Conservation (phyloP, 345 rosid genomes). For the Aquilaria sinensis region DNA sequence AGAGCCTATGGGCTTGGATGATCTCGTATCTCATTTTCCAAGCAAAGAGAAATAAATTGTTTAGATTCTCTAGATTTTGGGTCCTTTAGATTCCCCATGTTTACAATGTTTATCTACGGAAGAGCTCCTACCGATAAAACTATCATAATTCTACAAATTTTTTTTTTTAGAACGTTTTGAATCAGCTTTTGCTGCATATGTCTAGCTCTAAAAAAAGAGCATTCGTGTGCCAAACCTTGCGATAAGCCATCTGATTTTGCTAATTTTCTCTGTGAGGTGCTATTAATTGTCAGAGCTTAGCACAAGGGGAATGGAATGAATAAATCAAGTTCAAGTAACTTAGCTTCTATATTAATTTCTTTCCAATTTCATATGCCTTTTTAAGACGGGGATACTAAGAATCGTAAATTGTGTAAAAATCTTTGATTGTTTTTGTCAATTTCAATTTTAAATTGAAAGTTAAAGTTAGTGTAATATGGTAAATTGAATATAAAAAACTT, state of each 20-base stretch:
- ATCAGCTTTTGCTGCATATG: constrained; percentile 58
- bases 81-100: constrained; percentile 47
- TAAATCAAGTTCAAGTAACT: constrained; percentile 23
- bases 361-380: no score
- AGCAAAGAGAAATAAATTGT: constrained; percentile 54
- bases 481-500: no score
- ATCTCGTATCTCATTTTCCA: constrained; percentile 48
- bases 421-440: no score
- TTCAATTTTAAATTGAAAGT: no score
- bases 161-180: constrained; percentile 67
- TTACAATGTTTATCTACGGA: not conserved
- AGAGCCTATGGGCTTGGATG: constrained; percentile 38
- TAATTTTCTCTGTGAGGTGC: constrained; percentile 50
- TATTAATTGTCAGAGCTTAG: constrained; percentile 25
- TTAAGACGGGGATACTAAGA: no score
- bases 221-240: constrained; percentile 64
- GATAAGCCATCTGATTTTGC: constrained; percentile 85
- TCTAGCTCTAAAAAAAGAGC: constrained; percentile 49
- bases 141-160: constrained; percentile 55
- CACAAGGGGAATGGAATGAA: constrained; percentile 24
- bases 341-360: not conserved
- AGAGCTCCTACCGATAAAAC: constrained; percentile 76
- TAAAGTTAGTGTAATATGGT: no score
- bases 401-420: no score
- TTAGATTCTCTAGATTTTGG: constrained; percentile 52